Evolutionary conservation across 495 filamentous ascomycete species (phyloP).

Genomic region (Chaetomium cochliodes): DNA sequence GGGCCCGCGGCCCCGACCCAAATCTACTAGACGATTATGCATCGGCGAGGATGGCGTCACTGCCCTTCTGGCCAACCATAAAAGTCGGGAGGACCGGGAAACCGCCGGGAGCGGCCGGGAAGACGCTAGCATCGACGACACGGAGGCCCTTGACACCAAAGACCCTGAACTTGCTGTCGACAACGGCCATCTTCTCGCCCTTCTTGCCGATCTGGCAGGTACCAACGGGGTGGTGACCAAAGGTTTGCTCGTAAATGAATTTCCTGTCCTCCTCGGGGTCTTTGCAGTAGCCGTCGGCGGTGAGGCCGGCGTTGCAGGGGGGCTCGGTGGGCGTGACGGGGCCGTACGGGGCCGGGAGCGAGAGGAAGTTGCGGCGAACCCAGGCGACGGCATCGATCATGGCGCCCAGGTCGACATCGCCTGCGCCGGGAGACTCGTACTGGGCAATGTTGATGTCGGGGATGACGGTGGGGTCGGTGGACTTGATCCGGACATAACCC

Average conservation of each 20-base stretch:
- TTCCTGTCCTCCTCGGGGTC: constrained; percentile 40
- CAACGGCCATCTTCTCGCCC: constrained; percentile 48
- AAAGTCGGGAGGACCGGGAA: constrained; percentile 62
- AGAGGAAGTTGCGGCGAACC: constrained; percentile 41
- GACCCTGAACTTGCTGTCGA: constrained; percentile 55
- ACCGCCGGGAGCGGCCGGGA: constrained; percentile 55
- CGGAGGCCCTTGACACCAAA: constrained; percentile 52
- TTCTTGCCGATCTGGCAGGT: constrained; percentile 56
- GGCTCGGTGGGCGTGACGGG: constrained; percentile 45
- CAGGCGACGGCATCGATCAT: constrained; percentile 57
- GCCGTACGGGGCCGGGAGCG: constrained; percentile 35
- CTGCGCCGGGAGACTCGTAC: neutral
- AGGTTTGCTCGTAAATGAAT: constrained; percentile 42
- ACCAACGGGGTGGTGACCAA: constrained; percentile 52
- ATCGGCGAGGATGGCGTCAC: constrained; percentile 51
- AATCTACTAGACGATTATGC: neutral
- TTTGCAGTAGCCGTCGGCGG: constrained; percentile 53
- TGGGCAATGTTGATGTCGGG: too few relatives aligned
- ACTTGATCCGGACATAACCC: constrained; percentile 29
- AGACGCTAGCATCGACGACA: constrained; percentile 57
- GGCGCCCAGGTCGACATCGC: constrained; percentile 40
- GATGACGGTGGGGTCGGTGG: too few relatives aligned
- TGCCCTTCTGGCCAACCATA: constrained; percentile 59
- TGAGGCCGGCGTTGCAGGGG: constrained; percentile 50
- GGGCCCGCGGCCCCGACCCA: too few relatives aligned